phyloP scores from a whole-genome alignment of 2,329 filamentous ascomycete genomes.

The Elsinoe arachidis region DNA sequence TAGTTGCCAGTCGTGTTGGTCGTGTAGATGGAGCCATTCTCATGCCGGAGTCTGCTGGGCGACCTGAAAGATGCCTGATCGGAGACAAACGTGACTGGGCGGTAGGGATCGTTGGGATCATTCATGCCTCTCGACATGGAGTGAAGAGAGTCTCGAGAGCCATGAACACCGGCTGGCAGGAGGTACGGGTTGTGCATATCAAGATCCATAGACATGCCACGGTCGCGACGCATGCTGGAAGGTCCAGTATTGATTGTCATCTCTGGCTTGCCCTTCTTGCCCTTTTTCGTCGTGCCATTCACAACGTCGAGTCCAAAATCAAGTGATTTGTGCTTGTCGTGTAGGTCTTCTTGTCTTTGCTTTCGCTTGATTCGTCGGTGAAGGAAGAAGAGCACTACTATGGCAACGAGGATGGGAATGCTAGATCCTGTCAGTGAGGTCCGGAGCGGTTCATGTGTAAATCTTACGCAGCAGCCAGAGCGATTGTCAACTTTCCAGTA shows the following conservation, averaged over 20 bases:
- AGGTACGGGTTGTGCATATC: constrained; percentile 78
- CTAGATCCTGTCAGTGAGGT: constrained; percentile 40
- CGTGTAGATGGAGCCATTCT: constrained; percentile 44
- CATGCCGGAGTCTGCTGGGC: constrained; percentile 21
- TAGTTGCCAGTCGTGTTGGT: constrained; percentile 37
- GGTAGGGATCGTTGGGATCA: constrained; percentile 76
- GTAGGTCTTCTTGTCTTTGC: constrained; percentile 65
- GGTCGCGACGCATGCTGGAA: constrained; percentile 25
- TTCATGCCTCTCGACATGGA: constrained; percentile 71
- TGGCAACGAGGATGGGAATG: constrained; percentile 62
- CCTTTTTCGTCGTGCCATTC: constrained; percentile 18
- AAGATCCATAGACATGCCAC: constrained; percentile 54
- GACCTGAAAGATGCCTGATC: constrained; percentile 32
- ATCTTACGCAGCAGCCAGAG: constrained; percentile 62
- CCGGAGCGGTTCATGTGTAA: constrained; percentile 1
- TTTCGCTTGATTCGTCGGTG: constrained; percentile 70
- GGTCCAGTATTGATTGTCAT: constrained; percentile 38
- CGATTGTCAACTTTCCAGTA: constrained; percentile 47
- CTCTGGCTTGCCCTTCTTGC: constrained; percentile 40
- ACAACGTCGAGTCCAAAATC: constrained; percentile 75
- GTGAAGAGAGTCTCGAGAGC: constrained; percentile 77
- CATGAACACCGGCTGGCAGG: constrained; percentile 71
- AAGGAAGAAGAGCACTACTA: constrained; percentile 62
- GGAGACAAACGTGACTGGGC: constrained; percentile 50
- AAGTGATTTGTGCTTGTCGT: constrained; percentile 81